Evolutionary conservation across 2,329 filamentous ascomycete species (phyloP).

Genomic region (Juglanconis oblonga): DNA sequence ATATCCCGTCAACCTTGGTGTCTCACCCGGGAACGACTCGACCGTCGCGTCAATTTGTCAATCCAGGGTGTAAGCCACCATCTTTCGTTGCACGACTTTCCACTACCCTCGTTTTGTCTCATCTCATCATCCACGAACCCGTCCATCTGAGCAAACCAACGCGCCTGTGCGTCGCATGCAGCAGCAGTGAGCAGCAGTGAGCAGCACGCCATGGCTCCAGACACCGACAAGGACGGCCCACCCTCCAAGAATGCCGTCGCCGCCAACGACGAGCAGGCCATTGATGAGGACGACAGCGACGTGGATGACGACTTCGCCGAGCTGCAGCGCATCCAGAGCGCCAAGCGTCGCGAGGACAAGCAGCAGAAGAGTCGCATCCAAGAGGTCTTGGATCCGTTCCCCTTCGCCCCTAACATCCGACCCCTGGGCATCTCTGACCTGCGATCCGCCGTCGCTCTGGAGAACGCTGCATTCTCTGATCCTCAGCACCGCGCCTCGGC

Average conservation of each 20-base stretch:
- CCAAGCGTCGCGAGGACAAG: constrained; percentile 35
- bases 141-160: neutral
- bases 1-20: neutral
- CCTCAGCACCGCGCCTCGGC: constrained; percentile 46
- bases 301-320: constrained; percentile 29
- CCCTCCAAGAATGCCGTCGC: constrained; percentile 16
- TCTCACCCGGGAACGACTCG: neutral
- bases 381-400: constrained; percentile 47
- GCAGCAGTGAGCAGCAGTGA: neutral
- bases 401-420: constrained; percentile 71
- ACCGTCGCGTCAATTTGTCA: neutral
- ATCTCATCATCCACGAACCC: neutral
- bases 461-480: constrained; percentile 52
- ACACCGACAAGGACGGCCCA: neutral
- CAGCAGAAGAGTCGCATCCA: constrained; percentile 35
- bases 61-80: neutral
- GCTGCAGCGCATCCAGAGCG: constrained; percentile 37
- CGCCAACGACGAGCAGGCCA: constrained; percentile 18
- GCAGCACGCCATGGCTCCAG: constrained; percentile 12
- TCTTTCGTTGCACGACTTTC: constrained; percentile 6
- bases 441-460: constrained; percentile 55
- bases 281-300: constrained; percentile 28
- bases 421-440: constrained; percentile 66
- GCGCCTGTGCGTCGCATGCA: constrained; percentile 1
- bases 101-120: neutral